Conservation (phyloP, 768 basidiomycete genomes). For the Pholiota molesta region DNA sequence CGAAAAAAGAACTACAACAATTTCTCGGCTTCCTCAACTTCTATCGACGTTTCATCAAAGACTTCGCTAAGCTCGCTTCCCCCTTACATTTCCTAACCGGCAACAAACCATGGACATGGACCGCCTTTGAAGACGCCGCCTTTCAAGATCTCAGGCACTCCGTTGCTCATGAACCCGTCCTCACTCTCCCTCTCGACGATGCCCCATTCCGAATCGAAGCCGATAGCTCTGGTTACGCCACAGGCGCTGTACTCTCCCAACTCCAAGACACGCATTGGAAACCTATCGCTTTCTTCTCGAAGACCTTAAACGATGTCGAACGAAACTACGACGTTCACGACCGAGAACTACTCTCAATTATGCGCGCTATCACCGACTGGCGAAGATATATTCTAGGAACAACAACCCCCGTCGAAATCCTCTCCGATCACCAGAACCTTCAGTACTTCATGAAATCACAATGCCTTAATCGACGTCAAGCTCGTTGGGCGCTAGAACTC, state of each 20-base stretch:
- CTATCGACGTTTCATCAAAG: conserved; percentile 34
- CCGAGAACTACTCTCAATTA: conserved; percentile 51
- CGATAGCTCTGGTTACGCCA: conserved; percentile 43
- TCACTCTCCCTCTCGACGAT: conserved; percentile 4
- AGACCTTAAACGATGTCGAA: conserved; percentile 34
- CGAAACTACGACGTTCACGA: conserved; percentile 49
- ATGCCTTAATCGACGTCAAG: conserved; percentile 44
- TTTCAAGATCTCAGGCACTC: conserved; percentile 8
- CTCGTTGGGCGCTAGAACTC: conserved; percentile 40
- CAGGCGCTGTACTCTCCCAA: conserved; percentile 41
- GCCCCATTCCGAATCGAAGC: conserved; percentile 15
- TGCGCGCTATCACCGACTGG: conserved; percentile 35
- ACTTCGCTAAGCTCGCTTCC: conserved; percentile 30
- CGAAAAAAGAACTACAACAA: conserved; percentile 32
- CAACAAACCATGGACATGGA: conserved; percentile 10
- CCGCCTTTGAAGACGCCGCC: background rate
- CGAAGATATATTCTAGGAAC: conserved; percentile 25
- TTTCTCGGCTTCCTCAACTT: conserved; percentile 47
- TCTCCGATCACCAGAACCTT: conserved; percentile 43
- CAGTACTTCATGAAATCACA: conserved; percentile 43
- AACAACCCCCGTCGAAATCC: conserved; percentile 28
- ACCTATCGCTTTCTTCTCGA: conserved; percentile 42
- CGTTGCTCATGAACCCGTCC: background rate
- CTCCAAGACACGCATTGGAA: conserved; percentile 27
- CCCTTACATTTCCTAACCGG: conserved; percentile 21